These are phyloP conservation scores for Ogataea ganodermae DNA, from an alignment of 805 yeast genomes.

Conservation along the genomic window DNA sequence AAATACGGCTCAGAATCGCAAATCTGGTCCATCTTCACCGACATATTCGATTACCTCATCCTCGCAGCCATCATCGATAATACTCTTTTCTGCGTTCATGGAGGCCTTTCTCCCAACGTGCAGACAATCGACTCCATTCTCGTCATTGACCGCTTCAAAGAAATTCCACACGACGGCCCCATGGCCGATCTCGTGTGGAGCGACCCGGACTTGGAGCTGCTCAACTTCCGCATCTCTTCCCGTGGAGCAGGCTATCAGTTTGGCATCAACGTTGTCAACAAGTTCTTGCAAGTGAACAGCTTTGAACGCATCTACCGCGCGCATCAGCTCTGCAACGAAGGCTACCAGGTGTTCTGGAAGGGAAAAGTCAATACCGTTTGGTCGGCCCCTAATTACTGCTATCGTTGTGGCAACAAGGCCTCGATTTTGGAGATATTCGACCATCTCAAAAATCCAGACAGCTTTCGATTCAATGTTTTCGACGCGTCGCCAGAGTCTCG, in stretches of 20 bases:
- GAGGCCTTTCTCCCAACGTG: conserved; percentile 93
- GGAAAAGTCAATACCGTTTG: conserved; percentile 95
- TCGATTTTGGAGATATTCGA: conserved; percentile 84
- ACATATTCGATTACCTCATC: conserved; percentile 87
- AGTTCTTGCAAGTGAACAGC: conserved; percentile 75
- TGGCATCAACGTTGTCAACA: conserved; percentile 87
- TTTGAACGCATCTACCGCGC: conserved; percentile 87
- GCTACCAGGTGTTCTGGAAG: conserved; percentile 87
- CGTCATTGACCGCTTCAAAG: conserved; percentile 87
- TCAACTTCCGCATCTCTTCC: conserved; percentile 85
- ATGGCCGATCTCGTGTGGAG: conserved; percentile 99
- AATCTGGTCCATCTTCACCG: conserved; percentile 90
- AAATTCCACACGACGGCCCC: conserved; percentile 98
- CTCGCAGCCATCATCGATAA: conserved; percentile 89
- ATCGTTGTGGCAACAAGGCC: conserved; percentile 95
- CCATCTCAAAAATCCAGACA: conserved; percentile 60
- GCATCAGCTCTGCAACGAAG: conserved; percentile 96
- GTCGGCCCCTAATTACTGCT: conserved; percentile 98
- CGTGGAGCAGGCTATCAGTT: conserved; percentile 98
- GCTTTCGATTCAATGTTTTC: conserved; percentile 79
- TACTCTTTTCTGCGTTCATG: conserved; percentile 91
- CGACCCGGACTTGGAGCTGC: conserved; percentile 85
- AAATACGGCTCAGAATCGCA: conserved; percentile 75
- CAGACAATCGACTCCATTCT: conserved; percentile 91
- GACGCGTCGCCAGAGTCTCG: conserved; percentile 96